Base-by-base conservation (phyloP, 2,329 filamentous ascomycete species). In the Sclerotinia glacialis region DNA sequence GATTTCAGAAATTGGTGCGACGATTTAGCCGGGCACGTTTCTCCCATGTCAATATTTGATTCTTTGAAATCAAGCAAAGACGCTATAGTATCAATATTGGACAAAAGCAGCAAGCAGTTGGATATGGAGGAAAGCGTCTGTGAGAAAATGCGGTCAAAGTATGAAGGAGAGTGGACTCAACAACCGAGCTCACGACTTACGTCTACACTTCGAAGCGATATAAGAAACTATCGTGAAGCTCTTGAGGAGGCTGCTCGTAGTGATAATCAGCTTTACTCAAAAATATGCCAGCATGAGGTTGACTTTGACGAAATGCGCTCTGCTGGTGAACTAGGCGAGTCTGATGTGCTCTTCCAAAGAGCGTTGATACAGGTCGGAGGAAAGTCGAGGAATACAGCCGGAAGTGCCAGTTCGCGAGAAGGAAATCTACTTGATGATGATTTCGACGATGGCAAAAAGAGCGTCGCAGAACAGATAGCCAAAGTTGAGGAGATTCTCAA, bases 71-170 rank as follows among this genome's bases (percentile, higher is more conserved):
- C 86, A 34, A 90, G 95, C 73, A 96, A 94, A 77, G 85, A 90
- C 23, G 83, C 86, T 1, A 90, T 97, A 16, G 77, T 92, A 34
- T 82, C 83, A 3, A 85, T 87, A 3, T 78, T 99, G 66, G 93
- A 97, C 66, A 86, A 86, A 67, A 92, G 92, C 73, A 88, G 89
- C 65, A 96, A 96, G 77, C 91, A 96, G 74, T 80, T 99, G 52
- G 95, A 99, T 72, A 93, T 95, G 87, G 95, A 99, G 78, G 96
- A 98, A 79, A 96, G 92, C 66, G 92, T 98, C 0, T 99, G 95
- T 77, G 95, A 99, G 78, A 99, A 98, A 82, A 99, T 99, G 95
- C 87, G 95, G 56, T 96, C 93, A 16, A 99, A 99, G 77, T 98
- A 98, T 76, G 93, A 94, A 65, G 85, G 84, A 37, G 94, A 98